Evolutionary conservation across 768 basidiomycete species (phyloP), one percentile per base, ranked within the genome.

Genomic region (Agrocybe chaxingu): DNA sequence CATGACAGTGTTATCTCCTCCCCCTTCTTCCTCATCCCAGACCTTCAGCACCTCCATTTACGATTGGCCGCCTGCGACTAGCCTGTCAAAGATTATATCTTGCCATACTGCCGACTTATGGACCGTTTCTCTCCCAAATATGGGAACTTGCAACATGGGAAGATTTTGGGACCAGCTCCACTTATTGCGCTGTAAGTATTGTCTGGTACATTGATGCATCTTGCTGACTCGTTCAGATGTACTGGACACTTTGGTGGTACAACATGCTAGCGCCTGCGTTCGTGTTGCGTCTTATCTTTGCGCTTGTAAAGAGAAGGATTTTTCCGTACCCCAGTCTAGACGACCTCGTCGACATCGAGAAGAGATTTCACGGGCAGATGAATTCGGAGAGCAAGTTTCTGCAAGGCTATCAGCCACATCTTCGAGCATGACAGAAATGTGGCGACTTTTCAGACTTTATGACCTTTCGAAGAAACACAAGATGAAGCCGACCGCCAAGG

Each of bases 181-280:
- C 64, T 8, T 75, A 75, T 50, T 88, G 85, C 54, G 47, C 59
- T 31, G 85, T 86, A 57, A 46, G 81, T 73, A 31, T 16, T 38
- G 18, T 31, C 32, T 48, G 6, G 16, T 30, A 11, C 47, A 13
- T 11, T 34, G 24, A 24, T 8, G 39, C 33, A 12, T 42, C 33
- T 34, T 52, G 45, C n/a, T 34, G 37, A 41, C 34, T 47, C 38
- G 10, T 11, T 32, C 53, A 86, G 86, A 49, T 71, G 1, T 87
- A 77, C 55, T 87, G 86, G 86, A 62, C 73, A 33, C 57, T 85
- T 11, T 87, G 85, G 85, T 78, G 78, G 62, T 58, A 78, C 45
- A 72, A 85, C 57, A 58, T 83, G 10, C 70, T 88, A 3, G 67
- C 79, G 9, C 77, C 86, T 9, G 71, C 74, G 7, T 59, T 83